These are phyloP conservation scores for Porphyra umbilicalis DNA, from an alignment of 31 red algal genomes.

Conservation along the genomic window DNA sequence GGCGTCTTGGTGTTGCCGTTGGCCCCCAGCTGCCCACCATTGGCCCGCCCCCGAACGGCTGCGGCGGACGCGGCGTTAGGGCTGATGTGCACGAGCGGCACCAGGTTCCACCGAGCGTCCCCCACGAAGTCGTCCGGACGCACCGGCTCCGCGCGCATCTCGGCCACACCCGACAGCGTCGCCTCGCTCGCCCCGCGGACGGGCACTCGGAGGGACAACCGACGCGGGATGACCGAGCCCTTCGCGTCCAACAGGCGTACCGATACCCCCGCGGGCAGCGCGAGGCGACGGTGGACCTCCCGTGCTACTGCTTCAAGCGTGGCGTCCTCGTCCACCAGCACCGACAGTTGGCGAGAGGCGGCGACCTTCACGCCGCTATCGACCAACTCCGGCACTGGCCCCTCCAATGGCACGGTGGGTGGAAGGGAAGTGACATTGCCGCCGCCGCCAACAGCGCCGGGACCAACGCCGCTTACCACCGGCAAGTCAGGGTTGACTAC, in stretches of 20 bases:
- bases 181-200: constrained; percentile 34
- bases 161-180: constrained; percentile 30
- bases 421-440: background rate
- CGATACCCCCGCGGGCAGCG: constrained; percentile 6
- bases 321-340: constrained; percentile 12
- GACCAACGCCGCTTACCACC: background rate
- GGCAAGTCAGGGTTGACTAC: background rate
- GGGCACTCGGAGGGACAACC: constrained; percentile 11
- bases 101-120: constrained; percentile 11
- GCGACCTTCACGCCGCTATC: background rate
- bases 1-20: background rate
- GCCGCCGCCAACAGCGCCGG: background rate
- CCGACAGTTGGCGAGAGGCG: background rate
- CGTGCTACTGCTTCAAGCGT: constrained; percentile 23
- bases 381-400: background rate
- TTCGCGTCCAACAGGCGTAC: constrained; percentile 62
- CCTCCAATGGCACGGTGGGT: background rate
- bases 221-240: constrained; percentile 32
- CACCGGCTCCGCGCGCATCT: constrained; percentile 60
- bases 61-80: background rate
- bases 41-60: constrained; percentile 39
- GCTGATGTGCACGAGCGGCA: constrained; percentile 13
- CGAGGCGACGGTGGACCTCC: constrained; percentile 29
- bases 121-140: constrained; percentile 34
- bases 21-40: constrained; percentile 29